Evolutionary conservation across 2,329 filamentous ascomycete genomes (phyloP).

Genomic region (Colletotrichum eleusines): DNA sequence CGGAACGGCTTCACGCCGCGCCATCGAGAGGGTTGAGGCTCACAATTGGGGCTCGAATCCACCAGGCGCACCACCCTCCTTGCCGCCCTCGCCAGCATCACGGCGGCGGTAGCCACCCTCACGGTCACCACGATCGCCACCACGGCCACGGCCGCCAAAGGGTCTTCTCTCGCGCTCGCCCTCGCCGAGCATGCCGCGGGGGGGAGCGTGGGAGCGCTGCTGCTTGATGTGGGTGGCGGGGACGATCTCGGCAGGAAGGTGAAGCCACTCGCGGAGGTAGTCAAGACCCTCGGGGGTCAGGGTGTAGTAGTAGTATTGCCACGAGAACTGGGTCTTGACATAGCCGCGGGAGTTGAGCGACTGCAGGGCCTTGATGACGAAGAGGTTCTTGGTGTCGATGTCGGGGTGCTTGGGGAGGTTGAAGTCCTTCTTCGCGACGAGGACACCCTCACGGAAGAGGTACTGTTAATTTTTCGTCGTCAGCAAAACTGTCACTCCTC

Average conservation of each 20-base stretch:
- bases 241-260: conserved; percentile 99
- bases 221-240: conserved; percentile 99
- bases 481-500: conserved; percentile 27
- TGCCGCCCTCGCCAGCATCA: conserved; percentile 85
- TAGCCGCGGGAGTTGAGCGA: conserved; percentile 98
- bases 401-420: conserved; percentile 98
- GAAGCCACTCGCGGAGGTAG: conserved; percentile 99
- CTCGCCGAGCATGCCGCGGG: conserved; percentile 98
- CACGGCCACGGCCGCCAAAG: conserved; percentile 82
- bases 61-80: conserved; percentile 91
- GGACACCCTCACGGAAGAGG: conserved; percentile 93
- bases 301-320: conserved; percentile 99
- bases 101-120: conserved; percentile 94
- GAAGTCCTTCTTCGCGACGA: conserved; percentile 99
- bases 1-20: conserved; percentile 1
- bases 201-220: conserved; percentile 97
- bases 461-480: conserved; percentile 67
- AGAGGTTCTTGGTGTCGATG: conserved; percentile 99
- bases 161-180: conserved; percentile 83
- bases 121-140: conserved; percentile 82
- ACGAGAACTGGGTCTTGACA: conserved; percentile 99
- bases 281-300: conserved; percentile 99
- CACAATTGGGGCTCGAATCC: conserved; percentile 93
- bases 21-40: conserved; percentile 53
- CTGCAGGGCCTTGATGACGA: conserved; percentile 98